Base-by-base conservation (phyloP, 2,329 filamentous ascomycete genomes). In the Sarocladium strictum region DNA sequence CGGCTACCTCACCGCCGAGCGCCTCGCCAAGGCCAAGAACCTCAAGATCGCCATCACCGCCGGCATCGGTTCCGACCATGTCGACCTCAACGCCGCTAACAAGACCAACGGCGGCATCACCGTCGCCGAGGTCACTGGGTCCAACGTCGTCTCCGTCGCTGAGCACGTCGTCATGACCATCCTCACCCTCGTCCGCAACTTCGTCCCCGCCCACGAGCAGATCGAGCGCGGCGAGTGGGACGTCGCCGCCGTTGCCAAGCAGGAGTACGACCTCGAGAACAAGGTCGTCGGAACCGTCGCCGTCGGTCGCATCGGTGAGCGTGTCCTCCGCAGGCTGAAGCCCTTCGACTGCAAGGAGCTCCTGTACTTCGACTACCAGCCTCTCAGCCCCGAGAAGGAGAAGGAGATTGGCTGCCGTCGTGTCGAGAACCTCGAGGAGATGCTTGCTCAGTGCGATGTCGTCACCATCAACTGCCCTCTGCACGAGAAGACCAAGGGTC, bases 81-180 rank as follows among this genome's bases (percentile, higher is more conserved):
- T 99, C 70, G 94, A 99, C 77, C 84, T 97, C 60, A 85, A 97
- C 72, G 91, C 89, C 43, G 94, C 94, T 72, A 97, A 97, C 87
- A 92, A 87, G 79, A 97, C 92, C 76, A 99, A 99, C 72, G 93
- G 93, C 67, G 94, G 94, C 70, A 78, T 97, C 76, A 99, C 92
- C 64, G 94, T 99, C 59, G 92, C 91, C 60, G 94, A 99, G 75
- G 94, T 99, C 61, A 99, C 94, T 10, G 94, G 94, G 69, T 95
- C 89, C 77, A 99, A 99, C 73, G 94, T 99, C 65, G 92, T 97
- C 65, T 97, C 94, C 53, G 94, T 99, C 60, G 94, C 94, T 57
- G 94, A 99, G 84, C 94, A 99, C 78, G 94, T 99, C 65, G 76
- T 99, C 77, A 97, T 99, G 94, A 99, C 94, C 72, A 97, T 97